Base-by-base conservation (phyloP, 1,139 yeast genomes). In the Yamadazyma jaroonii region DNA sequence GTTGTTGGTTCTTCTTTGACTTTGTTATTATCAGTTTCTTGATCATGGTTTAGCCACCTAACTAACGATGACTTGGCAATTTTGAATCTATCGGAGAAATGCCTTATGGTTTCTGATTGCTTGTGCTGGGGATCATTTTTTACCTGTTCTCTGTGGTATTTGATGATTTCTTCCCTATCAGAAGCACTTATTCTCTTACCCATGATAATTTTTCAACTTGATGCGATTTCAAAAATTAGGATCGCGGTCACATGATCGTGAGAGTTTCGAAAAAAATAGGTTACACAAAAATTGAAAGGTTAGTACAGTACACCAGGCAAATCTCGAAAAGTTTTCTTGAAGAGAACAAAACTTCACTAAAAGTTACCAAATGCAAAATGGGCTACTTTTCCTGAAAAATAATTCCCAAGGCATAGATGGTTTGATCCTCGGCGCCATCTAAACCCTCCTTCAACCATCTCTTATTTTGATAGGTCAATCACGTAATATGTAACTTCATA, bases 51-150 rank as follows among this genome's bases (percentile, higher is more conserved):
- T 7, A 56, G 33, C 60, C 60, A 54, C 29, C 59, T 41, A 22
- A 50, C 52, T 9, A 56, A 47, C 3, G 53, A 42, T 4, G 60
- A 54, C 29, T 49, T 50, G 1, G 57, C 46, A n/a, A 54, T 45
- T 10, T 46, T 44, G 33, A 53, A 47, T 14, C 41, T 36, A n/a
- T 39, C 37, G 9, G 26, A 29, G 29, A 55, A 53, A 36, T 50
- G 48, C 28, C 43, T 37, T 13, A 53, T 43, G 14, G 60, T 53
- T 21, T 50, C 52, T 3, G 51, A 35, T 39, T 54, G 60, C 36
- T 46, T 50, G 38, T 56, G 59, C 21, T 39, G 39, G 8, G 56
- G 54, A 33, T 54, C 44, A 2, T 27, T 12, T 2, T 32, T 31
- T 3, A 45, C 25, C 37, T 46, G 49, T 20, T 40, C 38, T 22